Percentiles rank a stretch among this genome's conserved stretches.
Evolutionary conservation across 495 filamentous ascomycete species (phyloP).

Genomic region (Cetradonia linearis): DNA sequence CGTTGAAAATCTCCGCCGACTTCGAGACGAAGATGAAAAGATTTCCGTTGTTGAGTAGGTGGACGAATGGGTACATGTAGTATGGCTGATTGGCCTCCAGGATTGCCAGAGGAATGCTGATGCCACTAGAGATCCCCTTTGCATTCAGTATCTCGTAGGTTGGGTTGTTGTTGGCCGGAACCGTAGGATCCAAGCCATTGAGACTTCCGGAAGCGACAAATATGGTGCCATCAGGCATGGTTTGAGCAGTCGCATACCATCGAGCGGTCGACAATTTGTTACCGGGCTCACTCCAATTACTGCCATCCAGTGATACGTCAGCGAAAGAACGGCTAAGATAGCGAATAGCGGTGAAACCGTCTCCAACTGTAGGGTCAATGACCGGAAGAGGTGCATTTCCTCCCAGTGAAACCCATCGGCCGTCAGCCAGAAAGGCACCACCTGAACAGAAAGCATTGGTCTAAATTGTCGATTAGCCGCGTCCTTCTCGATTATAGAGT

Average conservation of each 20-base stretch:
- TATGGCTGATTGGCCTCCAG: slow-evolving; percentile 50
- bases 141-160: slow-evolving; percentile 48
- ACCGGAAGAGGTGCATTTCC: slow-evolving; percentile 47
- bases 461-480: slow-evolving; percentile 3
- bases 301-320: slow-evolving; percentile 40
- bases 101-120: slow-evolving; percentile 40
- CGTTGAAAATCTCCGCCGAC: slow-evolving; percentile 46
- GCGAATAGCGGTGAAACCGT: slow-evolving; percentile 50
- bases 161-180: slow-evolving; percentile 50
- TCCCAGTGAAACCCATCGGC: slow-evolving; percentile 43
- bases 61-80: slow-evolving; percentile 58
- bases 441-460: slow-evolving; percentile 57
- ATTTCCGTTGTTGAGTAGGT: slow-evolving; percentile 45
- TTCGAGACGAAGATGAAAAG: slow-evolving; percentile 49
- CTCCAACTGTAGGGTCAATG: slow-evolving; percentile 46
- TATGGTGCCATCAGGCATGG: slow-evolving; percentile 43
- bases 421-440: slow-evolving; percentile 50
- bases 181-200: slow-evolving; percentile 50
- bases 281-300: slow-evolving; percentile 46
- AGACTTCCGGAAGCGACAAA: slow-evolving; percentile 54
- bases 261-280: slow-evolving; percentile 43
- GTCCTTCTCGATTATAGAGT: not conserved
- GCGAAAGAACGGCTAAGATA: slow-evolving; percentile 41
- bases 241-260: slow-evolving; percentile 54
- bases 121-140: slow-evolving; percentile 34